Conservation (phyloP, 2,329 filamentous ascomycete species). For the Botrytis galanthina region DNA sequence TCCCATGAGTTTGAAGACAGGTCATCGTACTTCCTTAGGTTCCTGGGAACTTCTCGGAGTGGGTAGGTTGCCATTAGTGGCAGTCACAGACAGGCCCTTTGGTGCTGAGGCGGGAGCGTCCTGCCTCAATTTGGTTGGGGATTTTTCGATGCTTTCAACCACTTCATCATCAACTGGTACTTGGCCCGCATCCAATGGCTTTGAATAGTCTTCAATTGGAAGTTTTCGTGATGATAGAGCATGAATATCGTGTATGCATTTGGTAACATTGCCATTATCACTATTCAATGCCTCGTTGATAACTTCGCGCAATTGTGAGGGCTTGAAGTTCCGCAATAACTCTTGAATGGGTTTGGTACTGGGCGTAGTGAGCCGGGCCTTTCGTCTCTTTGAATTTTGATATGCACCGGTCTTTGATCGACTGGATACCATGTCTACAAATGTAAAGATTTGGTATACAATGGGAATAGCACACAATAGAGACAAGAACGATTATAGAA, state of each 20-base stretch:
- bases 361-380: neutral
- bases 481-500: neutral
- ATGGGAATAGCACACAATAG: neutral
- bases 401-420: neutral
- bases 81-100: neutral
- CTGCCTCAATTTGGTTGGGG: neutral
- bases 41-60: neutral
- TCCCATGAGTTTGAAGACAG: too few species aligned
- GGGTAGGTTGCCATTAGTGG: neutral
- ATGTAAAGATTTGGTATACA: neutral
- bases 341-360: neutral
- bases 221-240: neutral
- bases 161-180: neutral
- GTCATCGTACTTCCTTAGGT: neutral
- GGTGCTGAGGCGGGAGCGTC: neutral
- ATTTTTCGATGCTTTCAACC: slow-evolving; percentile 11
- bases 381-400: neutral
- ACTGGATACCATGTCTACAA: neutral
- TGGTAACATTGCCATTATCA: neutral
- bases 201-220: neutral
- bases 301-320: slow-evolving; percentile 3
- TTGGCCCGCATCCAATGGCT: too few species aligned
- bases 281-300: neutral
- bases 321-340: neutral
- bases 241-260: slow-evolving; percentile 14